Conservation (phyloP, 2,329 filamentous ascomycete genomes). For the Diaporthe sp. region DNA sequence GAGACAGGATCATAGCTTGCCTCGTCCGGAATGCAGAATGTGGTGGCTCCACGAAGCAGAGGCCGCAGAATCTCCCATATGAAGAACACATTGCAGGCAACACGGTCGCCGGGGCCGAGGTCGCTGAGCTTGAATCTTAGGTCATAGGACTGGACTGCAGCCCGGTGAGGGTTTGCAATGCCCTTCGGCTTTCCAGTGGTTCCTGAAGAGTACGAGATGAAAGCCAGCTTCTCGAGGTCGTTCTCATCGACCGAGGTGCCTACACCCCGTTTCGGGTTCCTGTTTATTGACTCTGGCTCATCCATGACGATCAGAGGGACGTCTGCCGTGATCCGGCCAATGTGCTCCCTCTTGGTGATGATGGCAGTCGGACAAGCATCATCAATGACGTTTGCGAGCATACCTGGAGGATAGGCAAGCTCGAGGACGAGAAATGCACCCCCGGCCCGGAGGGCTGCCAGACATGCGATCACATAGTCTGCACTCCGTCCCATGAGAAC, state of each 20-base stretch:
- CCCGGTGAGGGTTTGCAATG: slow-evolving; percentile 83
- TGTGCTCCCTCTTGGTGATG: slow-evolving; percentile 75
- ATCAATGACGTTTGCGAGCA: slow-evolving; percentile 81
- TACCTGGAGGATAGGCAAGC: slow-evolving; percentile 79
- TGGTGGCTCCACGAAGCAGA: slow-evolving; percentile 80
- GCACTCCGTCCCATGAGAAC: slow-evolving; percentile 81
- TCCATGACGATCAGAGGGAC: slow-evolving; percentile 77
- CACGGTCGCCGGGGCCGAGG: slow-evolving; percentile 77
- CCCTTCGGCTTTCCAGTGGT: slow-evolving; percentile 86
- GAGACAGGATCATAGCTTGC: slow-evolving; percentile 82
- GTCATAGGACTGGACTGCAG: slow-evolving; percentile 80
- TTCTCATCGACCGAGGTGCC: slow-evolving; percentile 65
- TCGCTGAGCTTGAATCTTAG: slow-evolving; percentile 79
- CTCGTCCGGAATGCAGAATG: slow-evolving; percentile 80
- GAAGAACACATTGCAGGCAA: slow-evolving; percentile 92
- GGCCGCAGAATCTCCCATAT: slow-evolving; percentile 87
- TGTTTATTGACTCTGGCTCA: slow-evolving; percentile 49
- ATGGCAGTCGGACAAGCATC: slow-evolving; percentile 80
- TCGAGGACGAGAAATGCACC: slow-evolving; percentile 86
- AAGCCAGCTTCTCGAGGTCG: slow-evolving; percentile 80
- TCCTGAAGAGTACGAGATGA: slow-evolving; percentile 85
- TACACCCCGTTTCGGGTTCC: slow-evolving; percentile 45
- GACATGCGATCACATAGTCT: slow-evolving; percentile 82
- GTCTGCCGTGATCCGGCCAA: slow-evolving; percentile 72
- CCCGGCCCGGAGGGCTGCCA: slow-evolving; percentile 82